Conservation (phyloP, 768 basidiomycete genomes). For the Amyloporia xantha region DNA sequence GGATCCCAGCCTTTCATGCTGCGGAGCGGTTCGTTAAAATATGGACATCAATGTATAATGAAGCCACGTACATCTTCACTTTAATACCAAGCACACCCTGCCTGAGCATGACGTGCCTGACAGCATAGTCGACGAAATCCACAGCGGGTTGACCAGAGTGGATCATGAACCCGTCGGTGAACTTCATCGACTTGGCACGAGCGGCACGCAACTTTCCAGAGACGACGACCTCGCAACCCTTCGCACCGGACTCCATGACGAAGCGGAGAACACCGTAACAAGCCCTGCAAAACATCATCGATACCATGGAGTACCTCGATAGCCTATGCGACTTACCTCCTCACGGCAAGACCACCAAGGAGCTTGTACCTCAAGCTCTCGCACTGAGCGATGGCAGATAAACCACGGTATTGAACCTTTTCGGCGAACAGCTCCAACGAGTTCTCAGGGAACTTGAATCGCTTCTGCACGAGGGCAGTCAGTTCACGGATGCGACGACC, state of each 20-base stretch:
- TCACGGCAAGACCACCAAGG: conserved; percentile 97
- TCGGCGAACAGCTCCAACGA: conserved; percentile 98
- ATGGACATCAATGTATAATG: not conserved
- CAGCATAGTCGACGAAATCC: conserved; percentile 97
- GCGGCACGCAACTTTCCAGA: conserved; percentile 99
- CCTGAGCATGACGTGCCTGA: conserved; percentile 94
- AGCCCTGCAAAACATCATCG: conserved; percentile 44
- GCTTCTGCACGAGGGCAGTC: conserved; percentile 96
- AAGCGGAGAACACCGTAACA: conserved; percentile 99
- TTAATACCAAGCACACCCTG: conserved; percentile 99
- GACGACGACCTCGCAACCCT: conserved; percentile 99
- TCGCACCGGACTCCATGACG: conserved; percentile 99
- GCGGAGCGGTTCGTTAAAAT: conserved; percentile 12
- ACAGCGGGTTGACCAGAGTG: conserved; percentile 96
- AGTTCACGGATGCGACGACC: conserved; percentile 98
- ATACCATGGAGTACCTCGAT: not conserved
- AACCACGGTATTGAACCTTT: conserved; percentile 97
- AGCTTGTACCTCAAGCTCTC: conserved; percentile 98
- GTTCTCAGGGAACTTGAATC: conserved; percentile 99
- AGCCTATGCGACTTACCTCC: conserved; percentile 59
- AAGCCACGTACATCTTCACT: conserved; percentile 83
- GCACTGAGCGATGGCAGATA: conserved; percentile 97
- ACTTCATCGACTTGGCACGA: conserved; percentile 99
- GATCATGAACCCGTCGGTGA: conserved; percentile 99
- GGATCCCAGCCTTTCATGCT: conserved; percentile 98